Base-by-base conservation (phyloP, 768 basidiomycete species). In the Boletus fagicola region DNA sequence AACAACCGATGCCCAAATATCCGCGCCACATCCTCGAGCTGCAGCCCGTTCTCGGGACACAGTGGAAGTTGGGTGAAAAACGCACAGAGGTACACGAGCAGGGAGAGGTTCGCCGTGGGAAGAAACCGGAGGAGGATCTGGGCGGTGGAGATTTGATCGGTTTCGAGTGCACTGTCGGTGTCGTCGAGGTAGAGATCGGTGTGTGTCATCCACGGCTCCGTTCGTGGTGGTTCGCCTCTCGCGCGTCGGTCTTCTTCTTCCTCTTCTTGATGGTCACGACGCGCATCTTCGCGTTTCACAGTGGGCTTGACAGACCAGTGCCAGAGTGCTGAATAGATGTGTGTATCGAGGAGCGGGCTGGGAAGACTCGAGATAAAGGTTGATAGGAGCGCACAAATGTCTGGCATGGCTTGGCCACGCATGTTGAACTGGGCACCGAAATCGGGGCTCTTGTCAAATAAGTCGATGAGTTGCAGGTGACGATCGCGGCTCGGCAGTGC, bases 31-130 rank as follows among this genome's bases (percentile, higher is more conserved):
- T 76, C 75, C 50, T 79, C 75, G 36, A 77, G 67, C 7, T 75
- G 68, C n/a, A 84, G 63, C 1, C 76, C 75, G 57, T 83, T 83
- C 44, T 79, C 79, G 1, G 80, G 77, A 53, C 76, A 79, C 8
- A 80, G 70, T 3, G 79, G 81, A 0, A 82, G 65, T 60, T 83
- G 81, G 1, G 78, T 78, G 62, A 82, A 80, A 65, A 82, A 81
- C 6, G 73, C 72, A 52, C 76, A 70, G 35, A 82, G 73, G 61
- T 82, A 80, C 40, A 72, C 63, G 48, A 83, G 71, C 4, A 81
- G 67, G 35, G 74, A 74, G 57, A 79, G 71, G 51, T 74, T 68
- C 13, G 70, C 60, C 2, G 70, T 69, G 1, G 80, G 78, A 6
- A 83, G 74, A 45, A 84, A 74, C 8, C 78, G 78, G n/a, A 84